Evolutionary conservation across 2,329 filamentous ascomycete species (phyloP).

Genomic region (Ophiostoma populinum): DNA sequence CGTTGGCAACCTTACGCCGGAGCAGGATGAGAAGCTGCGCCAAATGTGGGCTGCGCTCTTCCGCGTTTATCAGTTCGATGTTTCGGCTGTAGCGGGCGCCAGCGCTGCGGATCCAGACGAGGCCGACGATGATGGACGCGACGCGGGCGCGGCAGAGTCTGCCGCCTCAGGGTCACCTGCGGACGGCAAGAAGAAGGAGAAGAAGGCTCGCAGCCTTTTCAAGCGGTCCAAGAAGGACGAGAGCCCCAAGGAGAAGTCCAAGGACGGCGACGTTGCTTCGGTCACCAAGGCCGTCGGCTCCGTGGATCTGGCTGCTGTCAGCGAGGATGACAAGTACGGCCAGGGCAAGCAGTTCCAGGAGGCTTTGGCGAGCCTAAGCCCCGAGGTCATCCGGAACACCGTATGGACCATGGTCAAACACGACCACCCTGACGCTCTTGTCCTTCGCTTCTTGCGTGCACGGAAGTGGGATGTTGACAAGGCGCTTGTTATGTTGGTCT

Average conservation of each 20-base stretch:
- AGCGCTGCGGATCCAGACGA: conserved; percentile 18
- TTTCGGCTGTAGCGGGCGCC: conserved; percentile 16
- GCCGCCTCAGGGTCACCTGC: conserved; percentile 13
- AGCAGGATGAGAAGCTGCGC: conserved; percentile 75
- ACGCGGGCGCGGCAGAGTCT: conserved; percentile 10
- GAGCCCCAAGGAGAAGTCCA: background rate
- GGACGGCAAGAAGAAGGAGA: conserved; percentile 34
- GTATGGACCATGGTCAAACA: conserved; percentile 94
- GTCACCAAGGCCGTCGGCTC: conserved; percentile 1
- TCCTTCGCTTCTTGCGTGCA: conserved; percentile 72
- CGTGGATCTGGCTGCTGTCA: conserved; percentile 10
- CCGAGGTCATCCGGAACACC: conserved; percentile 61
- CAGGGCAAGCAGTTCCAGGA: conserved; percentile 75
- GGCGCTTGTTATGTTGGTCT: conserved; percentile 84
- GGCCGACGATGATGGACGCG: conserved; percentile 10
- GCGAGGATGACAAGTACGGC: conserved; percentile 79
- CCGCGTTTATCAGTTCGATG: conserved; percentile 51
- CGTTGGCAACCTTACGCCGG: conserved; percentile 70
- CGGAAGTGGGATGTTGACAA: conserved; percentile 92
- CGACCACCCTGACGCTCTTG: conserved; percentile 75
- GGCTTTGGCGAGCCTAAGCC: conserved; percentile 56
- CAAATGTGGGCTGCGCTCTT: conserved; percentile 70
- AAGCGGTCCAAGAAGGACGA: conserved; percentile 31
- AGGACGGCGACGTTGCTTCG: conserved; percentile 1
- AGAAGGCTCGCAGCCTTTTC: conserved; percentile 56